These are phyloP conservation scores for Penicillium sp. DNA, from an alignment of 2,329 filamentous ascomycete species.

Conservation along the genomic window DNA sequence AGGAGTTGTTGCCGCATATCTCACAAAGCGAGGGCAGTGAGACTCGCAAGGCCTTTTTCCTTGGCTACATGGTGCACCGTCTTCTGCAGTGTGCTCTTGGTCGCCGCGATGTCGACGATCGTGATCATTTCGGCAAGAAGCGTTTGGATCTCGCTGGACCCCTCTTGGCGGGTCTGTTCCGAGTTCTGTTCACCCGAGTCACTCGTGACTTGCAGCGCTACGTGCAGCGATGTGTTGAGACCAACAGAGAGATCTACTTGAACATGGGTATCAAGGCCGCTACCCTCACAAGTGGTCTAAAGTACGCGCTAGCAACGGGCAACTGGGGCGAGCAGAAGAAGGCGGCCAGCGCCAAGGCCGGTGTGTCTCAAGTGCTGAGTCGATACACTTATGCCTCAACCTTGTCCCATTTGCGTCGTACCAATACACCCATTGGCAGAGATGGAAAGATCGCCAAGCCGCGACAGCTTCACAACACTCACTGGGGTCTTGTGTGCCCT, in stretches of 20 bases:
- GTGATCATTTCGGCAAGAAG: slow-evolving; percentile 99
- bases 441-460: slow-evolving; percentile 98
- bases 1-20: slow-evolving; percentile 94
- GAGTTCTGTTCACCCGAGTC: slow-evolving; percentile 84
- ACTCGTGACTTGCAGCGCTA: slow-evolving; percentile 89
- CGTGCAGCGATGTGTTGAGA: slow-evolving; percentile 87
- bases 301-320: slow-evolving; percentile 94
- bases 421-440: slow-evolving; percentile 95
- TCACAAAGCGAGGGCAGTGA: slow-evolving; percentile 93
- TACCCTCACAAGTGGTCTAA: slow-evolving; percentile 88
- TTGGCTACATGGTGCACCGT: slow-evolving; percentile 98
- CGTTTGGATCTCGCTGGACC: slow-evolving; percentile 92
- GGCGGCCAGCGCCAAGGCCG: slow-evolving; percentile 87
- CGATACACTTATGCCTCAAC: slow-evolving; percentile 97
- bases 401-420: slow-evolving; percentile 91
- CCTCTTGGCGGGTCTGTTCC: slow-evolving; percentile 92
- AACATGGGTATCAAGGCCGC: slow-evolving; percentile 86
- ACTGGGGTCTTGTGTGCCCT: slow-evolving; percentile 96
- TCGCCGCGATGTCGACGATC: slow-evolving; percentile 89
- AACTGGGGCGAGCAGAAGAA: slow-evolving; percentile 99
- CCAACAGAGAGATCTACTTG: slow-evolving; percentile 82
- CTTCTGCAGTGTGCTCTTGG: slow-evolving; percentile 90
- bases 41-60: slow-evolving; percentile 94
- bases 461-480: slow-evolving; percentile 95
- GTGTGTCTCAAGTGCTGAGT: slow-evolving; percentile 97